Conservation (phyloP, 306 rosid species). For the Cicer arietinum region DNA sequence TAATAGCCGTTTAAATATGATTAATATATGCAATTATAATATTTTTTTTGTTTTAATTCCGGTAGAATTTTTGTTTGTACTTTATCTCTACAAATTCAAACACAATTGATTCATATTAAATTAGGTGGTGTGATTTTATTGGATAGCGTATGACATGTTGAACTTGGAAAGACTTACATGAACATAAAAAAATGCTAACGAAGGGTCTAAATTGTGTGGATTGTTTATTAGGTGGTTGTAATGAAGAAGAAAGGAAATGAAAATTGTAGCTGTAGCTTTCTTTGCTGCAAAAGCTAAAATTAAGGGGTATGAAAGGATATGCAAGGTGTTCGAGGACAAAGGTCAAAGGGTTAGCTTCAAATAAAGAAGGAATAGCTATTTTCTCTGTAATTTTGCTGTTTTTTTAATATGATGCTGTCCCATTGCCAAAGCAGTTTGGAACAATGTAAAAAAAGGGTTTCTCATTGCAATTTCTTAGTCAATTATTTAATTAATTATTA, state of each 20-base stretch:
- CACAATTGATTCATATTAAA: too few relatives aligned
- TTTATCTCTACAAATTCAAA: too few relatives aligned
- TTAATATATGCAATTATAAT: too few relatives aligned
- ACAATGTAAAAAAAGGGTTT: slow-evolving; percentile 52
- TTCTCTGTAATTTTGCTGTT: slow-evolving; percentile 26
- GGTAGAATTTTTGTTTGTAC: too few relatives aligned
- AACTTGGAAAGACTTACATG: too few relatives aligned
- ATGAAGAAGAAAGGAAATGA: slow-evolving; percentile 57
- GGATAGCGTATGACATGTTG: too few relatives aligned
- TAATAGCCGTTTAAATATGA: too few relatives aligned
- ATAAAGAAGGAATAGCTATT: slow-evolving; percentile 28
- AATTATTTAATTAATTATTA: slow-evolving; percentile 17
- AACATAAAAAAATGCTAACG: background rate
- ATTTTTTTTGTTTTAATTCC: too few relatives aligned
- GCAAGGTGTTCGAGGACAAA: slow-evolving; percentile 47
- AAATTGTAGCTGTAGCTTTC: slow-evolving; percentile 36
- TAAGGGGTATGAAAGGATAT: slow-evolving; percentile 46
- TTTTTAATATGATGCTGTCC: slow-evolving; percentile 33
- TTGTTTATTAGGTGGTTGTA: slow-evolving; percentile 52
- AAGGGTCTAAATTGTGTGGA: slow-evolving; percentile 28
- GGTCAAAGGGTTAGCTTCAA: slow-evolving; percentile 40
- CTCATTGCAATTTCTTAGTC: slow-evolving; percentile 42
- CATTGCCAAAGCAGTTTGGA: slow-evolving; percentile 68
- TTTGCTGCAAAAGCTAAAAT: slow-evolving; percentile 34
- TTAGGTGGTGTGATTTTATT: too few relatives aligned